A percentile compares a stretch with the other conserved stretches of the same genome.
phyloP scores from a whole-genome alignment of 768 basidiomycete species.

The Flagelloscypha sp. region DNA sequence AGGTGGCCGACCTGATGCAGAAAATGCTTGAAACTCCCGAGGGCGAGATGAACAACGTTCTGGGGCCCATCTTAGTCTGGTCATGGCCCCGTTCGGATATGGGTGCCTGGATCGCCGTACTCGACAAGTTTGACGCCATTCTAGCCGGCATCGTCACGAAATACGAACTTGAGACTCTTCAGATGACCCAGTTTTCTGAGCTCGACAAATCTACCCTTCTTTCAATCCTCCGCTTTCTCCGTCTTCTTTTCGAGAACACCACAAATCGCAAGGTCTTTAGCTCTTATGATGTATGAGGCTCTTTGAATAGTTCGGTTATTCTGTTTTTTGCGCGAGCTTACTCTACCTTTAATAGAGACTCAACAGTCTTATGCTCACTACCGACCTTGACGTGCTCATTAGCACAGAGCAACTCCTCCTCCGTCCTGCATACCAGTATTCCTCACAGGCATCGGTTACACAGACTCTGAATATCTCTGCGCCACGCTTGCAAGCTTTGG shows the following conservation, averaged over 20 bases:
- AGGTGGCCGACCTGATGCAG: conserved; percentile 72
- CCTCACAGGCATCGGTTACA: conserved; percentile 76
- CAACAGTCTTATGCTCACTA: conserved; percentile 79
- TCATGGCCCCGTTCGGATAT: conserved; percentile 94
- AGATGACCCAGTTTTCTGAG: conserved; percentile 71
- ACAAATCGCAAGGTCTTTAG: conserved; percentile 95
- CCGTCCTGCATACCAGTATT: conserved; percentile 93
- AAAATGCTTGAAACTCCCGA: conserved; percentile 58
- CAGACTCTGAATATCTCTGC: conserved; percentile 77
- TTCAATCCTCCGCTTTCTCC: conserved; percentile 82
- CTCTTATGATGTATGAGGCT: conserved; percentile 91
- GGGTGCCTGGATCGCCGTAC: conserved; percentile 90
- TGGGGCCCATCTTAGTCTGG: conserved; percentile 74
- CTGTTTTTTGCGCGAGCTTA: conserved; percentile 6
- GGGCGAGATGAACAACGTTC: conserved; percentile 60
- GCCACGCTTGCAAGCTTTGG: conserved; percentile 72
- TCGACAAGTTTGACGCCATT: conserved; percentile 91
- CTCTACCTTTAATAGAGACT: conserved; percentile 52
- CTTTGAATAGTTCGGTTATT: conserved; percentile 9
- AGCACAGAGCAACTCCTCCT: conserved; percentile 78
- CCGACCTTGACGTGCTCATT: conserved; percentile 83
- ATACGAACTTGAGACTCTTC: conserved; percentile 81
- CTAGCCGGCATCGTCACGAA: conserved; percentile 75
- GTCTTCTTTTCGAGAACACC: conserved; percentile 89
- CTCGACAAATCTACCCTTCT: conserved; percentile 65